phyloP scores from a whole-genome alignment of 805 yeast genomes.

The Metschnikowia dekortorum region DNA sequence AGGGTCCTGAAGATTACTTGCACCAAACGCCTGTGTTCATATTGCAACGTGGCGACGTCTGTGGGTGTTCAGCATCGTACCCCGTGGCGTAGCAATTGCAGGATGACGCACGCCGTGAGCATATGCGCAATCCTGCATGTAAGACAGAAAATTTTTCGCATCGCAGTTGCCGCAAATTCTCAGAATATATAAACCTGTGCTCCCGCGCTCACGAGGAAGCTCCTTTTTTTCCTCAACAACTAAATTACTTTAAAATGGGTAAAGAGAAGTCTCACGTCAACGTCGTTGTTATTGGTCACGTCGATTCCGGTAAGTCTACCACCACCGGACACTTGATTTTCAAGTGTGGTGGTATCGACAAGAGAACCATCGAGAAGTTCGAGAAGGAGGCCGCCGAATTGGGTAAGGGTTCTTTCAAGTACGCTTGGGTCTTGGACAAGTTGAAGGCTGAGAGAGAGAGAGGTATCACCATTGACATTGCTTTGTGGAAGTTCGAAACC shows the following conservation, averaged over 20 bases:
- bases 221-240: constrained; percentile 3
- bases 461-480: constrained; percentile 95
- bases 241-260: constrained; percentile 5
- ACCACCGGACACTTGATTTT: constrained; percentile 98
- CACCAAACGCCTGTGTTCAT: too few species aligned
- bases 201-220: constrained; percentile 5
- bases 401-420: constrained; percentile 96
- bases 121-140: constrained; percentile 1
- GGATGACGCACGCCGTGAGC: neutral
- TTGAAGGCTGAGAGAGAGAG: constrained; percentile 95
- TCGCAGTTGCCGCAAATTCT: constrained; percentile 5
- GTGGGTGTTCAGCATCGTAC: neutral
- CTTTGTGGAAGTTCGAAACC: constrained; percentile 91
- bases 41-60: neutral
- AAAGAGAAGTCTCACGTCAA: constrained; percentile 45
- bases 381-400: constrained; percentile 97
- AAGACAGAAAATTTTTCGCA: constrained; percentile 2
- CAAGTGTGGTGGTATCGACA: constrained; percentile 99
- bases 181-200: constrained; percentile 9
- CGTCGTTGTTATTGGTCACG: constrained; percentile 99
- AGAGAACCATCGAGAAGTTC: constrained; percentile 97
- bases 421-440: constrained; percentile 97
- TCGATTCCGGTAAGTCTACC: constrained; percentile 96
- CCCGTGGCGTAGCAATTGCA: neutral
- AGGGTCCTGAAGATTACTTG: too few species aligned